Evolutionary conservation across 1,284 basidiomycete genomes (phyloP), one percentile per base, ranked within the genome.

Genomic region (Entoloma clypeatum): DNA sequence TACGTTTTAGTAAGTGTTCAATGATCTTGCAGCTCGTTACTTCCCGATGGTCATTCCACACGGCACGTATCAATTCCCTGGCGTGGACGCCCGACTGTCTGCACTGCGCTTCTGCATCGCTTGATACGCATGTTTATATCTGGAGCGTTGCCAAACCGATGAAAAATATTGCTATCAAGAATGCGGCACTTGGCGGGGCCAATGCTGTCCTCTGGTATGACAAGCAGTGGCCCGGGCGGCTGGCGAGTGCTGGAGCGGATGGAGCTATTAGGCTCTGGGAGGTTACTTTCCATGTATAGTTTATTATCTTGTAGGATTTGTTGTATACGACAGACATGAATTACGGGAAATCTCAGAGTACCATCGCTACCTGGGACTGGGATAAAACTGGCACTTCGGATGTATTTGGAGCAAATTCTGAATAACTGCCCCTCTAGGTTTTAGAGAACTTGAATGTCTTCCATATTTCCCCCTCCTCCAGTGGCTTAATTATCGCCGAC

Each of bases 121-220:
- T 95, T 25, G 95, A 99, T 60, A 95, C 93, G 19, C 81, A 92
- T 55, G 80, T 96, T 6, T 96, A 92, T 59, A 67, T 98, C 27
- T 98, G 92, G 84, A 84, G 83, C 52, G 79, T 91, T 26, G 72
- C 74, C 43, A 84, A 85, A 49, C 84, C 86, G 8, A 68, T 81
- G 62, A 82, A 80, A 65, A 90, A 88, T 53, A 80, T 93, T 29
- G 75, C 83, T 9, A 81, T 96, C 62, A 88, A 86, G 69, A 92
- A 92, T 48, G 88, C 88, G 1, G 81, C 80, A 29, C 79, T 87
- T 2, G 87, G 89, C 14, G 91, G 92, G 4, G 84, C 91, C 0
- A 84, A 81, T 45, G 76, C 76, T 16, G 91, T 93, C 10, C 69
- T 81, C 28, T 98, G 93, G 92, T 56, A 86, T n/a, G 73, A 65